Evolutionary conservation across 805 yeast species (phyloP).

Genomic region (Isabelozyma rhagii): DNA sequence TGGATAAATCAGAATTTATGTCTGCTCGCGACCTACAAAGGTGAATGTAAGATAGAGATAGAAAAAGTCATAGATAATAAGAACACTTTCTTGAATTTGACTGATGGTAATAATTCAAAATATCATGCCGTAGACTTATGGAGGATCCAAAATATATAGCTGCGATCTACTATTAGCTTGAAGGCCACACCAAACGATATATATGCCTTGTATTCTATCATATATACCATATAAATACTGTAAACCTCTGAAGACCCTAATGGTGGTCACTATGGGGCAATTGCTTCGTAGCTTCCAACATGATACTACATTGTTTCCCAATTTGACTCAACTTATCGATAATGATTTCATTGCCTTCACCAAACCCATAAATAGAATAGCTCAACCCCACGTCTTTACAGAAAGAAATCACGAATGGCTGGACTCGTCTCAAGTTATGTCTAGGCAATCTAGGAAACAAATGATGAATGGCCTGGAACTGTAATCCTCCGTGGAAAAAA

Average conservation of each 20-base stretch:
- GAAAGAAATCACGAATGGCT: conserved; percentile 67
- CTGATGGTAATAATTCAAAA: too few species aligned
- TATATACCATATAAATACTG: too few species aligned
- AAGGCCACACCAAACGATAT: too few species aligned
- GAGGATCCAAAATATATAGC: too few species aligned
- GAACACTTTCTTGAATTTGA: too few species aligned
- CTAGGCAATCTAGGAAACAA: conserved; percentile 86
- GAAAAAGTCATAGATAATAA: too few species aligned
- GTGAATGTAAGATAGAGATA: too few species aligned
- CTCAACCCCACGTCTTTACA: conserved; percentile 74
- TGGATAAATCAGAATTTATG: too few species aligned
- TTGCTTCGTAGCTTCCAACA: conserved; percentile 68
- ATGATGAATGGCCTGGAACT: conserved; percentile 89
- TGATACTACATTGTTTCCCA: conserved; percentile 73
- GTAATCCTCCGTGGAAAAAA: conserved; percentile 87
- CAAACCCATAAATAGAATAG: conserved; percentile 83
- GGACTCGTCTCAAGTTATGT: conserved; percentile 77
- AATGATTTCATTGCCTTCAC: conserved; percentile 71
- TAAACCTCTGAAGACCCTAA: background rate
- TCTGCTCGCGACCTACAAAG: too few species aligned
- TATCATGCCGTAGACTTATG: too few species aligned
- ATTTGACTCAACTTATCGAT: conserved; percentile 67
- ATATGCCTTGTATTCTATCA: too few species aligned
- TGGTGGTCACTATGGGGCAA: conserved; percentile 51
- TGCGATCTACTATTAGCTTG: too few species aligned